A percentile compares a stretch with the other conserved stretches of the same genome.
Conservation (phyloP, 2,329 filamentous ascomycete genomes). For the Apiospora kogelbergensis region DNA sequence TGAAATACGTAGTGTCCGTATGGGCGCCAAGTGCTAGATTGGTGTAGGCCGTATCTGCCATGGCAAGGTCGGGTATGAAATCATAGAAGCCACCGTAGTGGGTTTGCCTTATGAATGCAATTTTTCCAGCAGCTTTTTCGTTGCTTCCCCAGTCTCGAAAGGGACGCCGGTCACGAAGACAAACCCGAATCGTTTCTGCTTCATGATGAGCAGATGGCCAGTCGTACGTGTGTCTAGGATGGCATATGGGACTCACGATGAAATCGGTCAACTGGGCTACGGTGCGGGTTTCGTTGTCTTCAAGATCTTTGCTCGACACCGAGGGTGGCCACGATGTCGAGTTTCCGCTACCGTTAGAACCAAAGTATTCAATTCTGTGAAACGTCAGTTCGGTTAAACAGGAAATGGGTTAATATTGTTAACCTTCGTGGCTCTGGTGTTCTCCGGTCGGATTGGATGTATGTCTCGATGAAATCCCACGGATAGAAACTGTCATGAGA, state of each 20-base stretch:
- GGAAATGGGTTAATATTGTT: slow-evolving; percentile 12
- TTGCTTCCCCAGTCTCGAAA: slow-evolving; percentile 63
- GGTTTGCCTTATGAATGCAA: slow-evolving; percentile 84
- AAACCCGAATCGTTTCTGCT: slow-evolving; percentile 69
- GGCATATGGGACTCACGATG: slow-evolving; percentile 45
- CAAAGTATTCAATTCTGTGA: slow-evolving; percentile 21
- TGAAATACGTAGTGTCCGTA: slow-evolving; percentile 96
- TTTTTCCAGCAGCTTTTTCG: slow-evolving; percentile 75
- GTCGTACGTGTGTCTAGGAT: neutral
- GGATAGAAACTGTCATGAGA: slow-evolving; percentile 68
- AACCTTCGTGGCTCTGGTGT: slow-evolving; percentile 34
- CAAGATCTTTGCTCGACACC: slow-evolving; percentile 61
- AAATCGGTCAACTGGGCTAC: slow-evolving; percentile 63
- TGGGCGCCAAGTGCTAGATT: slow-evolving; percentile 79
- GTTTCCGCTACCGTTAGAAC: slow-evolving; percentile 34
- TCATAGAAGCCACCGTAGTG: slow-evolving; percentile 84
- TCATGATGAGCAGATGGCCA: slow-evolving; percentile 14
- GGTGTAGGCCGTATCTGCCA: slow-evolving; percentile 90
- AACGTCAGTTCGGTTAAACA: neutral
- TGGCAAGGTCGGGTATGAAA: slow-evolving; percentile 84
- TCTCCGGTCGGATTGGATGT: slow-evolving; percentile 37
- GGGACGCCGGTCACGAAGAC: slow-evolving; percentile 74
- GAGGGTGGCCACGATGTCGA: slow-evolving; percentile 49
- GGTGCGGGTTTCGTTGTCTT: slow-evolving; percentile 51
- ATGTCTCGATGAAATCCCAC: slow-evolving; percentile 59